Evolutionary conservation across 768 basidiomycete species (phyloP).

Genomic region (Auriscalpium orientale): DNA sequence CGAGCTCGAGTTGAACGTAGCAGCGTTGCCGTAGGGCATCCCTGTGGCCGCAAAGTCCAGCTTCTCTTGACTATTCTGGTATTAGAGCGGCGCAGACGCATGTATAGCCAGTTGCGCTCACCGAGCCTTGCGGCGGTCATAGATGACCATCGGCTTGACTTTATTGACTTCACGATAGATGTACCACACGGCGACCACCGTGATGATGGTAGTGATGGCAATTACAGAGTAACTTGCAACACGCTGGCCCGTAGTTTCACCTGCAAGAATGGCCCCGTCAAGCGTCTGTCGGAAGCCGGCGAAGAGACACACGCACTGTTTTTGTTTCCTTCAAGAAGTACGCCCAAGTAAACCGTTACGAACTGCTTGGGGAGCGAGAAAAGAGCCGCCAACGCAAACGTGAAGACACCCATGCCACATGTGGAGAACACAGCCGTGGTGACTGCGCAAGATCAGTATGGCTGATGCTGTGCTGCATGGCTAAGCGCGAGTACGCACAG

Average conservation of each 20-base stretch:
- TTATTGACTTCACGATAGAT: constrained; percentile 65
- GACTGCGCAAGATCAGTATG: constrained; percentile 34
- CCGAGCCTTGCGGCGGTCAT: constrained; percentile 65
- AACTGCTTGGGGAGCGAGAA: constrained; percentile 88
- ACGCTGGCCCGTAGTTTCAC: constrained; percentile 45
- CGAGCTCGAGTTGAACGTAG: constrained; percentile 22
- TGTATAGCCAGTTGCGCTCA: constrained; percentile 20
- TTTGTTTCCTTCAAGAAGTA: constrained; percentile 43
- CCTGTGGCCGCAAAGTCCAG: constrained; percentile 16
- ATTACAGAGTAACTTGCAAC: constrained; percentile 60
- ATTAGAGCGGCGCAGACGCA: constrained; percentile 3
- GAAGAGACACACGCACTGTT: neutral
- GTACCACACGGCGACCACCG: constrained; percentile 77
- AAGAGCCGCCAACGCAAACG: constrained; percentile 73
- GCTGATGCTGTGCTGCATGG: too few species aligned
- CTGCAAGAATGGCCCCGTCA: neutral
- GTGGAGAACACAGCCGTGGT: constrained; percentile 85
- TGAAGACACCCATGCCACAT: constrained; percentile 77
- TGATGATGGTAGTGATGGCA: constrained; percentile 61
- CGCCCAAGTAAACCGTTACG: constrained; percentile 86
- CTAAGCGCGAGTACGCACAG: constrained; percentile 38
- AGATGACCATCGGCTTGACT: constrained; percentile 60
- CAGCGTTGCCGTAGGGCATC: constrained; percentile 12
- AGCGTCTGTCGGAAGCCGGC: too few species aligned
- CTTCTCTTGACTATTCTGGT: constrained; percentile 44